These are phyloP conservation scores for Nyssa sinensis DNA, from an alignment of 148 eudicot species.

Conservation along the genomic window DNA sequence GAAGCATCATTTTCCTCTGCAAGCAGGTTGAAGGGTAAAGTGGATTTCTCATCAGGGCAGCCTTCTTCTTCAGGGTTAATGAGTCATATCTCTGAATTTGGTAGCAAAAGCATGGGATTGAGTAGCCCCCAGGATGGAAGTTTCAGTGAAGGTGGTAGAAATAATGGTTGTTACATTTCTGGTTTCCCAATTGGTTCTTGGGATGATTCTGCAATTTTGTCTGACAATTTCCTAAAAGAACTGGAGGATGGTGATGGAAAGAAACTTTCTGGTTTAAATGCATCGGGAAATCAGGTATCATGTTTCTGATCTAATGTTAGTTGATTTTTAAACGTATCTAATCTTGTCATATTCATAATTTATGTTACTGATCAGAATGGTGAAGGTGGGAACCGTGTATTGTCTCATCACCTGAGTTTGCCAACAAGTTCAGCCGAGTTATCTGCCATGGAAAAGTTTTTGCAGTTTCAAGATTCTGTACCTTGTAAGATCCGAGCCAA, in stretches of 20 bases:
- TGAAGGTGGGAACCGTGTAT: slow-evolving; percentile 27
- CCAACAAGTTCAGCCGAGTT: slow-evolving; percentile 50
- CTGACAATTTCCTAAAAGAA: slow-evolving; percentile 50
- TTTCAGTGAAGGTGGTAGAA: slow-evolving; percentile 21
- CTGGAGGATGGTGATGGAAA: slow-evolving; percentile 40
- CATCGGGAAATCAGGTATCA: slow-evolving; percentile 60
- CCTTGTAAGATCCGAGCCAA: slow-evolving; percentile 76
- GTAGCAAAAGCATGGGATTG: slow-evolving; percentile 36
- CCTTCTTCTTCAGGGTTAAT: slow-evolving; percentile 37
- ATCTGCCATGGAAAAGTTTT: slow-evolving; percentile 61
- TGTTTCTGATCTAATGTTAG: neutral
- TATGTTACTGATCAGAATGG: slow-evolving; percentile 36
- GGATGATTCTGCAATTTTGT: slow-evolving; percentile 64
- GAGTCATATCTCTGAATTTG: slow-evolving; percentile 39
- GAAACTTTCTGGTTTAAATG: slow-evolving; percentile 36
- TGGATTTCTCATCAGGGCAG: slow-evolving; percentile 44
- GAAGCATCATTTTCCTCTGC: slow-evolving; percentile 31
- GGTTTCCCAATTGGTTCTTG: slow-evolving; percentile 51
- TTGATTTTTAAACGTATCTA: slow-evolving; percentile 4
- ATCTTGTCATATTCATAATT: slow-evolving; percentile 16
- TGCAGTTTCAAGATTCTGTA: slow-evolving; percentile 61
- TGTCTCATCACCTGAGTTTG: slow-evolving; percentile 75
- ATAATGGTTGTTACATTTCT: slow-evolving; percentile 26
- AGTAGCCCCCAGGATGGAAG: slow-evolving; percentile 19
- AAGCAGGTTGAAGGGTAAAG: slow-evolving; percentile 37